Conservation (phyloP, 768 basidiomycete genomes). For the Lactarius pseudohatsudake region DNA sequence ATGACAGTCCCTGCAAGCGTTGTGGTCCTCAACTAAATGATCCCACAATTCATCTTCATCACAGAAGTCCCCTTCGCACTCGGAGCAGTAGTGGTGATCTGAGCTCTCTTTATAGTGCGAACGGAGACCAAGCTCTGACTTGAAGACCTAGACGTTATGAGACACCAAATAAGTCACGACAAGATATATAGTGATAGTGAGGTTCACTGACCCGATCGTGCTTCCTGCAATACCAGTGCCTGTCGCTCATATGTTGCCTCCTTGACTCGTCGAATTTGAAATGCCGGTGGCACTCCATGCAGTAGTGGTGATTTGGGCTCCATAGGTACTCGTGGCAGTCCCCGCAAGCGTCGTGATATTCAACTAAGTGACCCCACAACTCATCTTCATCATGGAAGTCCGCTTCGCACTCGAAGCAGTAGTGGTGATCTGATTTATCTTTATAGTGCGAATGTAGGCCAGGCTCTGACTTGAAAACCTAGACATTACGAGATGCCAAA, state of each 20-base stretch:
- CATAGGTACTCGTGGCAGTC: not conserved
- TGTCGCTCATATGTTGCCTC: slow-evolving; percentile 1
- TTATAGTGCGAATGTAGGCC: slow-evolving; percentile 51
- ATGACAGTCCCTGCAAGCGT: slow-evolving; percentile 1
- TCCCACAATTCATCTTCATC: slow-evolving; percentile 9
- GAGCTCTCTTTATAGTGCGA: slow-evolving; percentile 44
- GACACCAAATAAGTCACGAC: not conserved
- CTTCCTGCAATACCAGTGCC: not conserved
- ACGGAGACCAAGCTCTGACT: slow-evolving; percentile 40
- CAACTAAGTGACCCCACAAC: slow-evolving; percentile 10
- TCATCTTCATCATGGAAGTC: slow-evolving; percentile 5
- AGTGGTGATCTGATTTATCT: slow-evolving; percentile 8
- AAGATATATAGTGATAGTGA: slow-evolving; percentile 10
- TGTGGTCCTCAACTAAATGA: slow-evolving; percentile 14
- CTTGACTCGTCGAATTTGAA: not conserved
- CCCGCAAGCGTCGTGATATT: slow-evolving; percentile 13
- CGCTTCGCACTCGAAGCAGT: not conserved
- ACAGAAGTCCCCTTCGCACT: not conserved
- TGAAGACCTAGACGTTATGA: slow-evolving; percentile 37
- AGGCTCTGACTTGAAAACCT: slow-evolving; percentile 40
- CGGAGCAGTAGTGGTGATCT: not conserved
- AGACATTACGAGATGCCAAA: not conserved
- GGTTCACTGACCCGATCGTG: slow-evolving; percentile 11
- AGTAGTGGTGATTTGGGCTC: slow-evolving; percentile 2
- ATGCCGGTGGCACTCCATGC: not conserved